These are phyloP conservation scores for Sequoiadendron giganteum DNA, from an alignment of 75 land plant species.

Conservation along the genomic window DNA sequence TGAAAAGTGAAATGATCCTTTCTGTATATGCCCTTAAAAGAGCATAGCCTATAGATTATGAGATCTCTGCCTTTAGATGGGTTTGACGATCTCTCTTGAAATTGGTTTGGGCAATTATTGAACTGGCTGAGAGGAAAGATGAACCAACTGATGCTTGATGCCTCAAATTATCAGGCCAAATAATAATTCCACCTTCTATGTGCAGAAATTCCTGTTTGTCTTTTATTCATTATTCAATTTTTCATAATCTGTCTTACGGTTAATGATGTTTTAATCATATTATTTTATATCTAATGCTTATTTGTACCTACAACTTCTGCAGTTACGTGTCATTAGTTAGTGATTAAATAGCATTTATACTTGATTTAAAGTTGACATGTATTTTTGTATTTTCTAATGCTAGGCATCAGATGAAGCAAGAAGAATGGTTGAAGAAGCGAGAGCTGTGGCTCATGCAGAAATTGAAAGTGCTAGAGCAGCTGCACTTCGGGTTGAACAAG, in stretches of 20 bases:
- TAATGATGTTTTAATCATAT: not conserved
- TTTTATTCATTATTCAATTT: not conserved
- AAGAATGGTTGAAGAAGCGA: conserved; percentile 80
- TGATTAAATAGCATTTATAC: not conserved
- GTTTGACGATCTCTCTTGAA: not conserved
- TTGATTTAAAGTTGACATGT: not conserved
- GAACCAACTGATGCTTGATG: not conserved
- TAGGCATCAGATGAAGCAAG: conserved; percentile 97
- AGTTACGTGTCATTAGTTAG: not conserved
- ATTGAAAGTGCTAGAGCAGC: conserved; percentile 81
- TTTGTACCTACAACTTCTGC: not conserved
- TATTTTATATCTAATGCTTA: not conserved
- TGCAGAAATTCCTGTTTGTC: not conserved
- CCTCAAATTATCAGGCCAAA: not conserved
- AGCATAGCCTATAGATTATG: not conserved
- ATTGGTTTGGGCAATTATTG: not conserved
- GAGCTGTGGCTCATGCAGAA: conserved; percentile 82
- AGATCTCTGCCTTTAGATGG: not conserved
- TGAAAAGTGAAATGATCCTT: not conserved
- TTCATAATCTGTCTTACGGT: not conserved
- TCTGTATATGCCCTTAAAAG: not conserved
- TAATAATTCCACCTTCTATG: not conserved
- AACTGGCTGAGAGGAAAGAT: not conserved
- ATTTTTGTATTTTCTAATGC: not conserved
- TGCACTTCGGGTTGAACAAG: conserved; percentile 63